Percentiles rank a stretch among this genome's conserved stretches.
phyloP scores from a whole-genome alignment of 1,284 basidiomycete genomes.

The Wallemia mellicola region DNA sequence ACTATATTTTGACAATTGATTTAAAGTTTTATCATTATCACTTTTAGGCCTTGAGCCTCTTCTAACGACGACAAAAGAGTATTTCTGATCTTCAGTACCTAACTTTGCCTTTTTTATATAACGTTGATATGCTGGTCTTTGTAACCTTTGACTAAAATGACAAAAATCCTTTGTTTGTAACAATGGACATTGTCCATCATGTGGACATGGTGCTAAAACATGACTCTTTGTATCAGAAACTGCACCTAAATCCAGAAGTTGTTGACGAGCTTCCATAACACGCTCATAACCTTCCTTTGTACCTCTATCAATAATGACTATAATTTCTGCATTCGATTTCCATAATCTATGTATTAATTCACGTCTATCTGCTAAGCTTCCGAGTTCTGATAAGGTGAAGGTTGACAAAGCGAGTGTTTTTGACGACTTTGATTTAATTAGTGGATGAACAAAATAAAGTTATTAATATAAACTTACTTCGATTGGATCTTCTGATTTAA shows the following conservation, averaged over 20 bases:
- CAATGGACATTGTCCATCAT: slow-evolving; percentile 56
- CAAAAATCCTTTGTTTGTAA: slow-evolving; percentile 28
- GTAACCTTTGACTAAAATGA: slow-evolving; percentile 57
- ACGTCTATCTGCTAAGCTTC: slow-evolving; percentile 30
- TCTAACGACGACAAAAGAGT: slow-evolving; percentile 69
- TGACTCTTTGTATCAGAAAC: slow-evolving; percentile 4
- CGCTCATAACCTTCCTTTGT: slow-evolving; percentile 44
- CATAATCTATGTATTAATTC: slow-evolving; percentile 52
- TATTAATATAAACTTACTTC: background rate
- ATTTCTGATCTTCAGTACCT: slow-evolving; percentile 59
- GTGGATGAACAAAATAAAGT: too few relatives aligned
- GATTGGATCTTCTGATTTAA: background rate
- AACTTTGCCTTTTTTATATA: slow-evolving; percentile 53
- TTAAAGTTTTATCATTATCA: slow-evolving; percentile 5
- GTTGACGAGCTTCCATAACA: slow-evolving; percentile 53
- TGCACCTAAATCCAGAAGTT: slow-evolving; percentile 35
- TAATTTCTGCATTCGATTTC: slow-evolving; percentile 53
- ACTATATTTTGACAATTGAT: slow-evolving; percentile 8
- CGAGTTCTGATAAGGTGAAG: slow-evolving; percentile 46
- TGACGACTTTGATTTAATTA: background rate
- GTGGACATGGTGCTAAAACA: slow-evolving; percentile 37
- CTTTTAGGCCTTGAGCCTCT: slow-evolving; percentile 35
- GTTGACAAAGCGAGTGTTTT: slow-evolving; percentile 39
- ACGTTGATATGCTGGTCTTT: slow-evolving; percentile 55
- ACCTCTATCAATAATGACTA: slow-evolving; percentile 67